Evolutionary conservation across 2,329 filamentous ascomycete species (phyloP).

Genomic region (Penicillium thymicola): DNA sequence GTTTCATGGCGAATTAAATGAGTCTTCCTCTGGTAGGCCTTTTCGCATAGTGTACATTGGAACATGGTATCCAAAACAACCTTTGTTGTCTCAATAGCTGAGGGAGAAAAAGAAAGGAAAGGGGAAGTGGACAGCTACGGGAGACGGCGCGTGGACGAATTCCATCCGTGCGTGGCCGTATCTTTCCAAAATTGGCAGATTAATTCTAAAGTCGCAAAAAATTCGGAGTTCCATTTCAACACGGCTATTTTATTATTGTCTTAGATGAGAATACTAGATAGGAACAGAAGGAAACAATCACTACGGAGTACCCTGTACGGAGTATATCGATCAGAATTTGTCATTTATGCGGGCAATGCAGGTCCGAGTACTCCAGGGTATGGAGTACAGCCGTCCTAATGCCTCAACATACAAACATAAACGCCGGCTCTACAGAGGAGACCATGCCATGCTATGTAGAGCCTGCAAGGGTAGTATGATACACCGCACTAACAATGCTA

Average conservation of each 20-base stretch:
- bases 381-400: not conserved
- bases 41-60: conserved; percentile 27
- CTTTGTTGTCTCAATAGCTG: not conserved
- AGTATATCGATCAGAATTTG: not conserved
- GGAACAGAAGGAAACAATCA: not conserved
- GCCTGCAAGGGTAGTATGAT: not conserved
- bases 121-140: not conserved
- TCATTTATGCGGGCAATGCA: not conserved
- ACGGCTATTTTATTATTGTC: not conserved
- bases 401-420: not conserved
- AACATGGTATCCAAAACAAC: conserved; percentile 21
- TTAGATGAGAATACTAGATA: not conserved
- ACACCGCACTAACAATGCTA: not conserved
- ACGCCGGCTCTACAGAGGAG: not conserved
- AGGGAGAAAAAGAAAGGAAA: not conserved
- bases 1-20: conserved; percentile 30
- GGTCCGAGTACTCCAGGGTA: not conserved
- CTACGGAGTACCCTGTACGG: too few species aligned
- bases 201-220: too few species aligned
- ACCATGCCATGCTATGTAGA: not conserved
- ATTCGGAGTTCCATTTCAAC: not conserved
- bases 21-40: conserved; percentile 28
- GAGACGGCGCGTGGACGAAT: not conserved
- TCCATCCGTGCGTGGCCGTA: conserved; percentile 1
- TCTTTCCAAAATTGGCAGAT: not conserved